phyloP scores from a whole-genome alignment of 1,284 basidiomycete genomes.

The Heterobasidion annosum region DNA sequence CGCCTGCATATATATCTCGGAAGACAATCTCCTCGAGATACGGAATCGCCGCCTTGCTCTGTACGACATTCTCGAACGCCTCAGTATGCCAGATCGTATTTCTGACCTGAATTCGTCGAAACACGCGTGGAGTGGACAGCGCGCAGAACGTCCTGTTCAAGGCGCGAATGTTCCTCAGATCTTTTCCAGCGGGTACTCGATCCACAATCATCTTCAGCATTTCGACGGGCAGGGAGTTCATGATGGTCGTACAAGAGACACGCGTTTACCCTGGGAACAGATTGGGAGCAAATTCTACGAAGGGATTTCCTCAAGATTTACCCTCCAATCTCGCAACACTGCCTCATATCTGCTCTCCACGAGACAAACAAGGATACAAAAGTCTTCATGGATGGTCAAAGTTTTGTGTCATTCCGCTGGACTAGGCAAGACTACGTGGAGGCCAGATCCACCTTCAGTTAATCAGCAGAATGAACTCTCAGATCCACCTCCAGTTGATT shows the following conservation, averaged over 20 bases:
- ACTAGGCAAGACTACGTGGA: no score
- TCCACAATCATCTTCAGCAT: background rate
- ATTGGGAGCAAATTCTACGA: no score
- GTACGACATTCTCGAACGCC: background rate
- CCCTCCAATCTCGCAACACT: no score
- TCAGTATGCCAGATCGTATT: background rate
- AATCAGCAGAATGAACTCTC: no score
- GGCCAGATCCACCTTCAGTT: no score
- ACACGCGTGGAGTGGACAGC: background rate
- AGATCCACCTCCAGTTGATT: no score
- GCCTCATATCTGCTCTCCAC: no score
- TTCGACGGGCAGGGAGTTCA: background rate
- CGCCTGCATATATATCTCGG: background rate
- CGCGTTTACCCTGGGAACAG: background rate
- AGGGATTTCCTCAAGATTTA: no score
- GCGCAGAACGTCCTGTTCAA: background rate
- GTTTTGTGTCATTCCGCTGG: no score
- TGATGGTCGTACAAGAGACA: background rate
- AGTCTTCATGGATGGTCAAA: no score
- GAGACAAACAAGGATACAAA: no score
- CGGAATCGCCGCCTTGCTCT: background rate
- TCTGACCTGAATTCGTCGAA: background rate
- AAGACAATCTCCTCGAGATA: background rate
- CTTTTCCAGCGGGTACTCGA: background rate
- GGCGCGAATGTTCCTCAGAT: background rate